A percentile compares a stretch with the other conserved stretches of the same genome.
Evolutionary conservation across 2,329 filamentous ascomycete genomes (phyloP).

Genomic region (Penicillium sp.): DNA sequence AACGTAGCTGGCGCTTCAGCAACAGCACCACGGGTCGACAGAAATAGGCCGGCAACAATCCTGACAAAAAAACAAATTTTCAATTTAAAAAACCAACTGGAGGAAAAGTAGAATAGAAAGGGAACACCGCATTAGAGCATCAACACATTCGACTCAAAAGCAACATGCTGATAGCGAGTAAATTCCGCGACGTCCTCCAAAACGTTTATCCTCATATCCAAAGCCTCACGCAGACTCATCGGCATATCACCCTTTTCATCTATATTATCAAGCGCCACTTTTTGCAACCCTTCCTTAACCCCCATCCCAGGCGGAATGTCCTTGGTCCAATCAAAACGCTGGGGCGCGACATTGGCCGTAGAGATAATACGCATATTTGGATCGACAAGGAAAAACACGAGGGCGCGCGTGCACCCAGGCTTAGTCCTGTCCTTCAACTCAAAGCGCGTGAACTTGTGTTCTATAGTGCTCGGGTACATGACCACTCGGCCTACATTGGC

Average conservation of each 20-base stretch:
- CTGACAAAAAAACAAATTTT: not conserved
- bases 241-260: slow-evolving; percentile 21
- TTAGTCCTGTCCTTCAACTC: slow-evolving; percentile 43
- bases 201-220: slow-evolving; percentile 25
- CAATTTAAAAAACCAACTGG: not conserved
- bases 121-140: slow-evolving; percentile 11
- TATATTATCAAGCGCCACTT: slow-evolving; percentile 18
- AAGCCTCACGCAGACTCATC: slow-evolving; percentile 34
- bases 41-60: not conserved
- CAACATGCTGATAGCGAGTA: slow-evolving; percentile 25
- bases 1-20: not conserved
- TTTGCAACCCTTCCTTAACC: slow-evolving; percentile 10
- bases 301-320: slow-evolving; percentile 25
- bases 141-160: slow-evolving; percentile 24
- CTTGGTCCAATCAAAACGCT: slow-evolving; percentile 41
- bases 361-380: slow-evolving; percentile 48
- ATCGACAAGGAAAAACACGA: slow-evolving; percentile 54
- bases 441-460: slow-evolving; percentile 47
- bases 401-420: slow-evolving; percentile 46
- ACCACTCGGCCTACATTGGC: slow-evolving; percentile 17
- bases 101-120: not conserved
- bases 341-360: slow-evolving; percentile 47
- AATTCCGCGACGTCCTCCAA: slow-evolving; percentile 20
- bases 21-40: not conserved
- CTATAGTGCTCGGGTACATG: slow-evolving; percentile 33